Evolutionary conservation across 495 filamentous ascomycete genomes (phyloP).

Genomic region (Aspergillus egyptiacus): DNA sequence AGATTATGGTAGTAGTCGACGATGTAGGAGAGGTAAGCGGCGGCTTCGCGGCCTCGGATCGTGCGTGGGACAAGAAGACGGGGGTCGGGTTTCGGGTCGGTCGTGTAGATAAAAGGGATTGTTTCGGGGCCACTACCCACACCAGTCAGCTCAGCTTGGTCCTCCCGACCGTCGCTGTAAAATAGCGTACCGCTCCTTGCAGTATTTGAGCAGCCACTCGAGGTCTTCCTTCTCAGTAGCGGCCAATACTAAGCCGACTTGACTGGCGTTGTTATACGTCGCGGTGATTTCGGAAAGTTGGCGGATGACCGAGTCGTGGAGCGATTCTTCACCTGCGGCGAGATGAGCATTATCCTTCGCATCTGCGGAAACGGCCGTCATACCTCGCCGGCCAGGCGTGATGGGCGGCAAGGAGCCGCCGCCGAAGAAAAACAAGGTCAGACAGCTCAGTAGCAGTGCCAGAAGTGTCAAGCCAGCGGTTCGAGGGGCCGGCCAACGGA

Average conservation of each 20-base stretch:
- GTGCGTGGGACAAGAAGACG: conserved; percentile 28
- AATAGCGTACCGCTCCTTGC: conserved; percentile 20
- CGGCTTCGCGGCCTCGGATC: conserved; percentile 33
- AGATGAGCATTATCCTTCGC: background rate
- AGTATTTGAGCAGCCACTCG: conserved; percentile 24
- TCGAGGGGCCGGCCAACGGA: conserved; percentile 21
- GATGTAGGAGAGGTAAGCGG: conserved; percentile 39
- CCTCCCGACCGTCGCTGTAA: background rate
- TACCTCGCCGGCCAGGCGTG: background rate
- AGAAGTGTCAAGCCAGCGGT: conserved; percentile 14
- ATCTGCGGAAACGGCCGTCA: background rate
- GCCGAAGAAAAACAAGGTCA: conserved; percentile 14
- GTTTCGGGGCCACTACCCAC: conserved; percentile 16
- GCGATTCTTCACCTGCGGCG: conserved; percentile 6
- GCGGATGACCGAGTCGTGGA: conserved; percentile 13
- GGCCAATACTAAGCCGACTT: conserved; percentile 23
- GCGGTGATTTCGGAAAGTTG: conserved; percentile 16
- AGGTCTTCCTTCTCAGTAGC: conserved; percentile 24
- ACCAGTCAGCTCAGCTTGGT: background rate
- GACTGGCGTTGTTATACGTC: conserved; percentile 14
- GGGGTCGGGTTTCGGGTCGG: conserved; percentile 25
- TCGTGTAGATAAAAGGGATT: conserved; percentile 35
- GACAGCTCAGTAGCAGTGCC: conserved; percentile 14
- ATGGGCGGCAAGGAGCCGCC: background rate
- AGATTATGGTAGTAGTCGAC: conserved; percentile 35